phyloP scores from a whole-genome alignment of 2,329 filamentous ascomycete species.

The Penicillium rolfsii region DNA sequence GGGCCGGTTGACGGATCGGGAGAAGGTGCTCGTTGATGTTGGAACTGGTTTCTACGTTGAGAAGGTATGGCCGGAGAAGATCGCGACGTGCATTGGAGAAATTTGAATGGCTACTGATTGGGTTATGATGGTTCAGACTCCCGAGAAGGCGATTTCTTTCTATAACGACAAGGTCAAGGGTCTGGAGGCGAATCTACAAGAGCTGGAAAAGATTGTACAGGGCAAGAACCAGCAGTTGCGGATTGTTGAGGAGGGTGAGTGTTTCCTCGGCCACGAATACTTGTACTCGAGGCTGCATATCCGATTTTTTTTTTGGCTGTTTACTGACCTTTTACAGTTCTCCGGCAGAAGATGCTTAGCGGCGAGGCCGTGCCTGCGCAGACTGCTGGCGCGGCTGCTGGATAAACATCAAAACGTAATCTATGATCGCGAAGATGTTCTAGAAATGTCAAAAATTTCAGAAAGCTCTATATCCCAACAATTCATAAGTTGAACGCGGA shows the following conservation, averaged over 20 bases:
- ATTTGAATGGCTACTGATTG: background rate
- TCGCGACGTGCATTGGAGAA: no score
- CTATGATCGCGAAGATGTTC: conserved; percentile 1
- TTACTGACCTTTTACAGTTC: conserved; percentile 42
- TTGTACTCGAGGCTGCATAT: background rate
- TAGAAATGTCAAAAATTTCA: conserved; percentile 13
- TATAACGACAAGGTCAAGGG: conserved; percentile 71
- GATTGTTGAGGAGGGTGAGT: conserved; percentile 82
- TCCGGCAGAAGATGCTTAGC: conserved; percentile 57
- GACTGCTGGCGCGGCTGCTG: conserved; percentile 35
- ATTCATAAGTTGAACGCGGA: no score
- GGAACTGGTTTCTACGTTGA: conserved; percentile 95
- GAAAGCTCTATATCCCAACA: background rate
- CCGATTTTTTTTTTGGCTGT: background rate
- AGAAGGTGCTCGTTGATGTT: conserved; percentile 85
- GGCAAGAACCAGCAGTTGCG: conserved; percentile 82
- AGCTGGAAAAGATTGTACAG: conserved; percentile 69
- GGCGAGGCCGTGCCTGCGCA: conserved; percentile 45
- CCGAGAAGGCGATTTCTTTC: conserved; percentile 65
- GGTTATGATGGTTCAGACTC: conserved; percentile 43
- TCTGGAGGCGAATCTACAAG: conserved; percentile 65
- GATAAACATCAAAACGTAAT: conserved; percentile 17
- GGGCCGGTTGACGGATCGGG: conserved; percentile 72
- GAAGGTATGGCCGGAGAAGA: conserved; percentile 61
- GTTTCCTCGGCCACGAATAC: background rate